These are phyloP conservation scores for Biscogniauxia sp. DNA, from an alignment of 2,329 filamentous ascomycete species.

Conservation along the genomic window DNA sequence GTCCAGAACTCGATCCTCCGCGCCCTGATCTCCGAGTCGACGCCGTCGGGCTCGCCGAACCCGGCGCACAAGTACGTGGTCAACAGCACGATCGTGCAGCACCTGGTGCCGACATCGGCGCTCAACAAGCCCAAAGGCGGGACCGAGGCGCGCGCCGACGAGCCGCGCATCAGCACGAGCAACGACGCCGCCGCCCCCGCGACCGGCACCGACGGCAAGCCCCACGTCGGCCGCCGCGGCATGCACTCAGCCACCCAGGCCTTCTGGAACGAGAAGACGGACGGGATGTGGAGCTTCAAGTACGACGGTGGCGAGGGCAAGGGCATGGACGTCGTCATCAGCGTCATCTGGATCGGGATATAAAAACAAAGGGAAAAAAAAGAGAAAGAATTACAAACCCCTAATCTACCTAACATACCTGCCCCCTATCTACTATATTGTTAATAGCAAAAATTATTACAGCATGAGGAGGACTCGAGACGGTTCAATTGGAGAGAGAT, in stretches of 20 bases:
- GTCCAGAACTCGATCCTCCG: constrained; percentile 72
- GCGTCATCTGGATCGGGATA: constrained; percentile 75
- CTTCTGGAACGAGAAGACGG: constrained; percentile 88
- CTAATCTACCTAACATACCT: no score
- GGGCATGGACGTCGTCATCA: constrained; percentile 68
- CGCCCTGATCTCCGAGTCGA: constrained; percentile 73
- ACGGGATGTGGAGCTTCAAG: constrained; percentile 89
- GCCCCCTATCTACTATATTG: no score
- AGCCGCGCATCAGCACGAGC: constrained; percentile 56
- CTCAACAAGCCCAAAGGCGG: constrained; percentile 58
- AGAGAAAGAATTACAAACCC: not conserved
- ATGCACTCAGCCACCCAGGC: constrained; percentile 86
- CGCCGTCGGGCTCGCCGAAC: constrained; percentile 52
- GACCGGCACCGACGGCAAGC: constrained; percentile 61
- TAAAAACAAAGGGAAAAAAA: constrained; percentile 30
- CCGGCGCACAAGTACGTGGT: constrained; percentile 89
- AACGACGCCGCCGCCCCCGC: constrained; percentile 46
- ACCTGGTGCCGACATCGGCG: constrained; percentile 68
- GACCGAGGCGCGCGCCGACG: constrained; percentile 45
- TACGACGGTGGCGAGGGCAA: constrained; percentile 67
- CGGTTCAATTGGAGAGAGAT: no score
- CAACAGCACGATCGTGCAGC: constrained; percentile 98
- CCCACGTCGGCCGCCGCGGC: constrained; percentile 79
- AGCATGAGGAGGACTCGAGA: no score
- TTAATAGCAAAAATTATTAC: no score